Percentiles rank a stretch among this genome's conserved stretches.
Conservation (phyloP, 805 yeast species). For the Starmerella potacharoeniae region DNA sequence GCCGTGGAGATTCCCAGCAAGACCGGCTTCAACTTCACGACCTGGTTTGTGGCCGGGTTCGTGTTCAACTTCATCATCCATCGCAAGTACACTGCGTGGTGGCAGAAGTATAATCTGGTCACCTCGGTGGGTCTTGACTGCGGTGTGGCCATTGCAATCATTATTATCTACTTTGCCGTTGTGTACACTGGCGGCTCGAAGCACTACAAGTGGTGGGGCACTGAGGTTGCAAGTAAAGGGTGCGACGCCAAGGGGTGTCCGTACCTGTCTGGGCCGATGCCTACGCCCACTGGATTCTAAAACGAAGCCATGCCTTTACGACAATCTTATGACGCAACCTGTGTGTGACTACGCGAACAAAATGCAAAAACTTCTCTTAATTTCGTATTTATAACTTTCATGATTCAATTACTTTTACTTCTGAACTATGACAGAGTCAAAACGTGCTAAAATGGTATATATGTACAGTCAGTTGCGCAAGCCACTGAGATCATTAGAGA, state of each 20-base stretch:
- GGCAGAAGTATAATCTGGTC: conserved; percentile 35
- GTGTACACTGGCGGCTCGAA: conserved; percentile 32
- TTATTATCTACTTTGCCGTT: conserved; percentile 40
- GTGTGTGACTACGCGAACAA: too few species aligned
- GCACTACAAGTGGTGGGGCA: conserved; percentile 56
- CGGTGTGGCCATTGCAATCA: conserved; percentile 54
- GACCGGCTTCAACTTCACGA: conserved; percentile 54
- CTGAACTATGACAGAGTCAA: too few species aligned
- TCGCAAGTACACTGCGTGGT: conserved; percentile 49
- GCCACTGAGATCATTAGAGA: too few species aligned
- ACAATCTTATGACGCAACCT: too few species aligned
- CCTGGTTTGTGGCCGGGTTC: conserved; percentile 44
- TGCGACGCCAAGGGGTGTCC: conserved; percentile 19
- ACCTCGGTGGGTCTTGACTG: conserved; percentile 60
- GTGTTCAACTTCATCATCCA: conserved; percentile 48
- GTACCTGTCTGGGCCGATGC: conserved; percentile 4
- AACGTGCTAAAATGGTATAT: too few species aligned
- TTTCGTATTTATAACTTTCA: too few species aligned
- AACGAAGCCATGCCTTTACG: too few species aligned
- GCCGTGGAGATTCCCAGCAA: conserved; percentile 63
- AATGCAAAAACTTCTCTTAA: too few species aligned
- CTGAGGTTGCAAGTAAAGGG: conserved; percentile 27
- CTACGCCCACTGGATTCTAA: conserved; percentile 6
- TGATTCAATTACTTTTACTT: too few species aligned
- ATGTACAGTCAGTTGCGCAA: too few species aligned